Percentiles rank a stretch among this genome's conserved stretches.
These are phyloP conservation scores for Panicum hallii DNA, from an alignment of 202 grass and related monocot genomes.

Conservation along the genomic window DNA sequence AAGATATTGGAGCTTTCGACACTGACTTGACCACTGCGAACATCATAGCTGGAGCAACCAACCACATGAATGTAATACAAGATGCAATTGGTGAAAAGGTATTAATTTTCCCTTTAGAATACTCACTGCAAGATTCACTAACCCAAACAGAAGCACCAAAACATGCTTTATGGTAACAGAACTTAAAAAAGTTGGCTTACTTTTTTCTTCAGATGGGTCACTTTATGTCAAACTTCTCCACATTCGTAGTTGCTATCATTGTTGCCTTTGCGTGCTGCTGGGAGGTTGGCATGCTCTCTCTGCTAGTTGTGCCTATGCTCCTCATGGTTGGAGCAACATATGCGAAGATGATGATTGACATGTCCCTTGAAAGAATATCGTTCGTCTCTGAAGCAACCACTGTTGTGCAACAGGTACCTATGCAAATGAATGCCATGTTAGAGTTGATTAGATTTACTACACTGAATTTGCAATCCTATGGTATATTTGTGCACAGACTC, in stretches of 20 bases:
- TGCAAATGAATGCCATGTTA: not conserved
- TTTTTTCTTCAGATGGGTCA: conserved; percentile 63
- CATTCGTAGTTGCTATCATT: conserved; percentile 56
- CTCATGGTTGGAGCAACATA: conserved; percentile 59
- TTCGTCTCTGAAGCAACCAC: conserved; percentile 60
- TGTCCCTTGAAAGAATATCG: conserved; percentile 43
- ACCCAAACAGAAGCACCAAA: conserved; percentile 28
- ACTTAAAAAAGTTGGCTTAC: not conserved
- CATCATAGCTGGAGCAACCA: conserved; percentile 60
- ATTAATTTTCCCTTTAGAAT: conserved; percentile 25
- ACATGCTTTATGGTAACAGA: not conserved
- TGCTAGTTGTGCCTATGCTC: conserved; percentile 62
- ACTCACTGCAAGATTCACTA: conserved; percentile 11
- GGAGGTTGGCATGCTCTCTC: conserved; percentile 60
- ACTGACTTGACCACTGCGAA: conserved; percentile 64
- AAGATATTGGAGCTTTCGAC: conserved; percentile 70
- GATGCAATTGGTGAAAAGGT: conserved; percentile 86
- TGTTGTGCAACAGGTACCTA: conserved; percentile 64
- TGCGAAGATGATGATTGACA: conserved; percentile 39
- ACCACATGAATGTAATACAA: conserved; percentile 74
- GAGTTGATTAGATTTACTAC: not conserved
- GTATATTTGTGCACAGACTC: conserved; percentile 47
- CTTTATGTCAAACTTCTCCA: conserved; percentile 64
- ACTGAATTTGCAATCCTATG: conserved; percentile 2
- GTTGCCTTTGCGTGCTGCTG: conserved; percentile 67